Conservation (phyloP, 2,329 filamentous ascomycete genomes). For the Venturia carpophila region DNA sequence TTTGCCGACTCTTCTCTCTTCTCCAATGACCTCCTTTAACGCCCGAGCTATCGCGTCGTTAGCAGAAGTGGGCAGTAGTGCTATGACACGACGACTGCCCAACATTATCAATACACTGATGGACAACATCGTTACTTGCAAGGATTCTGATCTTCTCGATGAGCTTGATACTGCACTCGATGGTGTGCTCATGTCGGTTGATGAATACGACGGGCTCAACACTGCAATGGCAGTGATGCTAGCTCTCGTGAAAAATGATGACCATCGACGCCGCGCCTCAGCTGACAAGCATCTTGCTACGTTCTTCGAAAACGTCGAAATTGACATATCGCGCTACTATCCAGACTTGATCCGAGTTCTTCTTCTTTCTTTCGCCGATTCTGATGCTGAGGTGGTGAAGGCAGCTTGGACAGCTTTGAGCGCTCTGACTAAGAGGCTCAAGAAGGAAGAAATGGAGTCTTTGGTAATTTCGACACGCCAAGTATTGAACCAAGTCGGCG, state of each 20-base stretch:
- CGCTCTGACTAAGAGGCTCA: slow-evolving; percentile 79
- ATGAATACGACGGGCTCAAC: slow-evolving; percentile 93
- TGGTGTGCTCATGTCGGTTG: slow-evolving; percentile 81
- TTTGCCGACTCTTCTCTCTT: slow-evolving; percentile 82
- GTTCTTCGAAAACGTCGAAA: slow-evolving; percentile 72
- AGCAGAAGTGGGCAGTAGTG: slow-evolving; percentile 79
- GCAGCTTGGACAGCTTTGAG: slow-evolving; percentile 79
- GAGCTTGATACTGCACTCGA: slow-evolving; percentile 80
- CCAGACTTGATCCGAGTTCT: slow-evolving; percentile 88
- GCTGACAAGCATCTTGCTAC: slow-evolving; percentile 73
- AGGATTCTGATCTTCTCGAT: slow-evolving; percentile 62
- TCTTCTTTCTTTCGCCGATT: slow-evolving; percentile 85
- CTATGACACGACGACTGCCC: slow-evolving; percentile 85
- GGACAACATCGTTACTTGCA: slow-evolving; percentile 76
- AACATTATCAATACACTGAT: slow-evolving; percentile 88
- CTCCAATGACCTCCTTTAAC: slow-evolving; percentile 90
- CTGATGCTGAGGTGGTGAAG: slow-evolving; percentile 76
- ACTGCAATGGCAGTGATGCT: slow-evolving; percentile 92
- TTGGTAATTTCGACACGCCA: slow-evolving; percentile 81
- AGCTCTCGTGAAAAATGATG: slow-evolving; percentile 80
- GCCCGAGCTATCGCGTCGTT: slow-evolving; percentile 88
- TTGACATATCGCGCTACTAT: slow-evolving; percentile 94
- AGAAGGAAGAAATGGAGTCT: slow-evolving; percentile 97
- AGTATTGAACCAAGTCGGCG: slow-evolving; percentile 79
- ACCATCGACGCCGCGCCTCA: slow-evolving; percentile 72